Percentiles rank a stretch among this genome's conserved stretches.
Conservation (phyloP, 805 yeast genomes). For the Millerozyma miso region DNA sequence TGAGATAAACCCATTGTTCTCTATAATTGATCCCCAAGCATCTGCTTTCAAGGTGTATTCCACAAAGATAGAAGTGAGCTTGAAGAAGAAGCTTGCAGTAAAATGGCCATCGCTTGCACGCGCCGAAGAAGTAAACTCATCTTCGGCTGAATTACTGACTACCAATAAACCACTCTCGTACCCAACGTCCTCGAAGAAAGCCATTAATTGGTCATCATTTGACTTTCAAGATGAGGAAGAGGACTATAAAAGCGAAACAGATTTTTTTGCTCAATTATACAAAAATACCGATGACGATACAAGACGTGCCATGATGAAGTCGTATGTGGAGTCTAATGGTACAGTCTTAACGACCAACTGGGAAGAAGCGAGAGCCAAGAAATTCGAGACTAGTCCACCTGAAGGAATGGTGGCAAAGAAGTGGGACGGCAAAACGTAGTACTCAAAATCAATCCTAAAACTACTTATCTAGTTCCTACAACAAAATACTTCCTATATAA, state of each 20-base stretch:
- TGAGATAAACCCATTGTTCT: slow-evolving; percentile 49
- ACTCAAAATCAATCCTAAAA: too few species aligned
- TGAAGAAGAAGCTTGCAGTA: slow-evolving; percentile 41
- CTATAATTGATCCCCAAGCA: slow-evolving; percentile 43
- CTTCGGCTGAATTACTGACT: slow-evolving; percentile 4
- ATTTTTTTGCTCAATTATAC: slow-evolving; percentile 73
- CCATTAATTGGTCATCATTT: slow-evolving; percentile 64
- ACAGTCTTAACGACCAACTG: slow-evolving; percentile 92
- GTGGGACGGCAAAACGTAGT: slow-evolving; percentile 30
- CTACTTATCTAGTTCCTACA: too few species aligned
- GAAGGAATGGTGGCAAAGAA: slow-evolving; percentile 62
- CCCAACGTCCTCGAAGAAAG: slow-evolving; percentile 62
- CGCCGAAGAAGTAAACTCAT: slow-evolving; percentile 8
- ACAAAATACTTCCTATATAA: too few species aligned
- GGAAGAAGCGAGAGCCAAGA: slow-evolving; percentile 71
- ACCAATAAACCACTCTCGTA: slow-evolving; percentile 29
- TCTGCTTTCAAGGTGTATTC: slow-evolving; percentile 52
- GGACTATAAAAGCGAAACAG: slow-evolving; percentile 49
- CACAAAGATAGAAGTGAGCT: slow-evolving; percentile 70
- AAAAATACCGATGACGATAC: slow-evolving; percentile 83
- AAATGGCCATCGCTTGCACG: slow-evolving; percentile 58
- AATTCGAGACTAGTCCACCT: slow-evolving; percentile 68
- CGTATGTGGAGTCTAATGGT: slow-evolving; percentile 89
- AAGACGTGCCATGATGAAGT: slow-evolving; percentile 92
- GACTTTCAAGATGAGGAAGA: slow-evolving; percentile 45